Conservation (phyloP, 495 filamentous ascomycete species). For the Aspergillus biplanus region DNA sequence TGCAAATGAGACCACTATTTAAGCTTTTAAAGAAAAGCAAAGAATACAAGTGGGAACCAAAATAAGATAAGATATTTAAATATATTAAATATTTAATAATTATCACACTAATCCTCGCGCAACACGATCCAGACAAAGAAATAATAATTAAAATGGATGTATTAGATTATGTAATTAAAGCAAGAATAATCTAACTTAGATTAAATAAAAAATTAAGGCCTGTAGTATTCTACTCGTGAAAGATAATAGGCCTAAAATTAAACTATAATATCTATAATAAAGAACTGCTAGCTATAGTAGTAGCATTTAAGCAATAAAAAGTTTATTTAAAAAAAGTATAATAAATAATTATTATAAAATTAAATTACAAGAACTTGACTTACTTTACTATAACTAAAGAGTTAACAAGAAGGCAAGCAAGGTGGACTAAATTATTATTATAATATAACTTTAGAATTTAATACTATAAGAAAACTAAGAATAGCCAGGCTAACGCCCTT, state of each 20-base stretch:
- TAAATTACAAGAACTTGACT: no score
- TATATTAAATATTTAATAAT: not conserved
- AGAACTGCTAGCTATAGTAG: conserved; percentile 14
- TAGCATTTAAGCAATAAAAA: conserved; percentile 14
- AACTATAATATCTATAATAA: conserved; percentile 12
- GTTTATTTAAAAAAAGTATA: conserved; percentile 6
- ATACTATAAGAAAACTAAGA: not conserved
- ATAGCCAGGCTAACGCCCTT: not conserved
- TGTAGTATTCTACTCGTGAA: conserved; percentile 4
- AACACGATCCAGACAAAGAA: not conserved
- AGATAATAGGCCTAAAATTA: not conserved
- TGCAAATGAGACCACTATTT: no score
- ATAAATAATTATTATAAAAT: no score
- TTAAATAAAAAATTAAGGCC: conserved; percentile 5
- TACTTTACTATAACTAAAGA: conserved; percentile 33
- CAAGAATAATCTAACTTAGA: not conserved
- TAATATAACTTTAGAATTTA: not conserved
- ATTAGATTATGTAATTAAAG: no score
- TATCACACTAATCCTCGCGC: not conserved
- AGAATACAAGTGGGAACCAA: no score
- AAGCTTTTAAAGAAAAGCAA: no score
- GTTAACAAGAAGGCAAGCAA: not conserved
- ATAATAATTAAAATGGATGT: conserved; percentile 1
- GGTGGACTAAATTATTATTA: not conserved
- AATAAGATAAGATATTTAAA: not conserved